Conservation (phyloP, 1,284 basidiomycete species). For the Ceratobasidium sp. region DNA sequence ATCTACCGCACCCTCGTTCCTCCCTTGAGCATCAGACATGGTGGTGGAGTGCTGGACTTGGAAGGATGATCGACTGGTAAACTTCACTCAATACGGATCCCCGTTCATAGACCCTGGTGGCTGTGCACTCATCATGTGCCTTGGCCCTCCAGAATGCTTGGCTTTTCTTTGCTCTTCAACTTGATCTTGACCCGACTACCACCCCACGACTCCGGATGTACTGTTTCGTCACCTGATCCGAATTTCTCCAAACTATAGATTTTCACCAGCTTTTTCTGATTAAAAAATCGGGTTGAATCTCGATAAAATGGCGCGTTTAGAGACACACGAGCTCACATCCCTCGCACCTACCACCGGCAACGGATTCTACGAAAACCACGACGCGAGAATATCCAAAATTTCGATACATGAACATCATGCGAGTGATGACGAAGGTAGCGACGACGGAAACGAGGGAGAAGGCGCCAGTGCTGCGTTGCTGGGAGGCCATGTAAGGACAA, state of each 20-base stretch:
- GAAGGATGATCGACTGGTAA: conserved; percentile 28
- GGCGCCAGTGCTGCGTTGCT: conserved; percentile 22
- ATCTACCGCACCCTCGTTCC: conserved; percentile 24
- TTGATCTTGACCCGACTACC: not conserved
- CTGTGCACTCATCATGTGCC: conserved; percentile 1
- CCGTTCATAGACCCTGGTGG: conserved; percentile 17
- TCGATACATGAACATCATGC: not conserved
- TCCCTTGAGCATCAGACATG: not conserved
- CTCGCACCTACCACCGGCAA: conserved; percentile 6
- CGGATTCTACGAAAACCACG: not conserved
- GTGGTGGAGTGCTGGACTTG: not conserved
- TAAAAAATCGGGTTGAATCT: too few species aligned
- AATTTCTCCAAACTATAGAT: not conserved
- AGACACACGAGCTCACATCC: conserved; percentile 23
- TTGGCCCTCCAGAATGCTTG: not conserved
- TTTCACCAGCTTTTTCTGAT: not conserved
- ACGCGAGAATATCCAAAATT: not conserved
- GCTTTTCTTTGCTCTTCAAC: not conserved
- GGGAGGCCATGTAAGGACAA: conserved; percentile 10
- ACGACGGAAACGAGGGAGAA: conserved; percentile 14
- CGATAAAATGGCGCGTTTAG: conserved; percentile 5
- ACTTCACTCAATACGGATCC: conserved; percentile 4
- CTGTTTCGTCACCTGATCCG: conserved; percentile 8
- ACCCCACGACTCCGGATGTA: conserved; percentile 5
- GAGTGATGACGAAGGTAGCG: conserved; percentile 25